These are phyloP conservation scores for Colletotrichum paranaense DNA, from an alignment of 2,329 filamentous ascomycete genomes.

Conservation along the genomic window DNA sequence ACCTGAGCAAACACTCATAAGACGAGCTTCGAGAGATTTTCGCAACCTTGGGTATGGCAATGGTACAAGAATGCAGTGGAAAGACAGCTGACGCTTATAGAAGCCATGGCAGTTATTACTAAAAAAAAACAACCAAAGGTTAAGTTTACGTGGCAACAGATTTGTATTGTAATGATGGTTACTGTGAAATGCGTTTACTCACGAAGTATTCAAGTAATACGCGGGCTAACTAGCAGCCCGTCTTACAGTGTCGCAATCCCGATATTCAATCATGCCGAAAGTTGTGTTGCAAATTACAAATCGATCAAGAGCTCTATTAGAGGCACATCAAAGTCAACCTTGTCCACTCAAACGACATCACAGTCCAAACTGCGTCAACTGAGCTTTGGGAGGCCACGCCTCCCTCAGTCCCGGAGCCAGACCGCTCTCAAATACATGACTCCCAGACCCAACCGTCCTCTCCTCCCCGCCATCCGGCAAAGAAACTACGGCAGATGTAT, in stretches of 20 bases:
- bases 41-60: background rate
- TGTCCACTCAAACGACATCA: background rate
- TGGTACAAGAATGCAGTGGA: fast-evolving
- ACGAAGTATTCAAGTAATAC: no score
- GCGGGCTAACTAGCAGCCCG: no score
- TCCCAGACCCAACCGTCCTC: background rate
- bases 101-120: background rate
- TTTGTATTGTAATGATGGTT: no score
- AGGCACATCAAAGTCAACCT: no score
- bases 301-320: no score
- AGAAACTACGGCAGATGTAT: background rate
- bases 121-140: no score
- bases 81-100: background rate
- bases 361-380: slow-evolving; percentile 20
- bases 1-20: no score
- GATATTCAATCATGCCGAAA: no score
- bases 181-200: no score
- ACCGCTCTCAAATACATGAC: background rate
- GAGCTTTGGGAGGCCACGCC: slow-evolving; percentile 8
- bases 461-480: slow-evolving; percentile 13
- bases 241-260: no score
- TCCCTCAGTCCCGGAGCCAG: background rate
- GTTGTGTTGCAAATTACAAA: no score
- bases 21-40: background rate
- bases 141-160: no score